Percentiles rank a stretch among this genome's conserved stretches.
These are phyloP conservation scores for Madurella mycetomatis DNA, from an alignment of 2,329 filamentous ascomycete genomes.

Conservation along the genomic window DNA sequence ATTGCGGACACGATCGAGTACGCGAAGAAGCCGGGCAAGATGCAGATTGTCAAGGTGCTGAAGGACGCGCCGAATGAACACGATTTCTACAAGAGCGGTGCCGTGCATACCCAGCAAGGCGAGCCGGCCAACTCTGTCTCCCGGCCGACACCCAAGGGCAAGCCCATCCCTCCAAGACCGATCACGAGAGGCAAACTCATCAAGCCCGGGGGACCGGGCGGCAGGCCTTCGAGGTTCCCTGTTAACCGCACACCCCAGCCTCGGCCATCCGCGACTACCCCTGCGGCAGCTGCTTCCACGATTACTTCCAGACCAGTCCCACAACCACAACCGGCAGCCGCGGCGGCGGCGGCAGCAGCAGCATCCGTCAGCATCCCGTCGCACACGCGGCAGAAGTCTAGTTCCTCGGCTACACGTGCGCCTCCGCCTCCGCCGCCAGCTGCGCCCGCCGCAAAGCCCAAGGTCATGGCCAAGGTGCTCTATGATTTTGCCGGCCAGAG, in stretches of 20 bases:
- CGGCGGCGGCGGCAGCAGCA: conserved; percentile 30
- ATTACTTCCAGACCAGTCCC: conserved; percentile 26
- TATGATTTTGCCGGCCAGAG: conserved; percentile 88
- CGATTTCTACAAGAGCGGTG: conserved; percentile 91
- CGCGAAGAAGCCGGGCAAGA: conserved; percentile 95
- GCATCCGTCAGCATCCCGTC: conserved; percentile 38
- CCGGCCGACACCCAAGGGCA: conserved; percentile 79
- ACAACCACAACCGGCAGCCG: conserved; percentile 28
- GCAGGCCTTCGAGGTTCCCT: conserved; percentile 69
- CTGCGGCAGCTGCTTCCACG: conserved; percentile 24
- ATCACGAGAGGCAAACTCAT: conserved; percentile 93
- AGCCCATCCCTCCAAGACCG: conserved; percentile 78
- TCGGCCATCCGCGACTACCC: conserved; percentile 35
- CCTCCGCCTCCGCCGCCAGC: conserved; percentile 66
- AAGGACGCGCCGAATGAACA: conserved; percentile 75
- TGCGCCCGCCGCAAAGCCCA: conserved; percentile 58
- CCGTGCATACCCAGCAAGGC: conserved; percentile 79
- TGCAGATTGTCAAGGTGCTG: conserved; percentile 79
- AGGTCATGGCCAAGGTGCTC: conserved; percentile 80
- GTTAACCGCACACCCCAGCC: conserved; percentile 43
- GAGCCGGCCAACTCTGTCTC: conserved; percentile 80
- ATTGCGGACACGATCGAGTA: conserved; percentile 86
- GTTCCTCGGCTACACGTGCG: conserved; percentile 49
- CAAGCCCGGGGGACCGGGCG: conserved; percentile 80
- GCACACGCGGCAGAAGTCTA: conserved; percentile 54